Conservation (phyloP, 2,329 filamentous ascomycete species). For the Fusarium pilosicola region DNA sequence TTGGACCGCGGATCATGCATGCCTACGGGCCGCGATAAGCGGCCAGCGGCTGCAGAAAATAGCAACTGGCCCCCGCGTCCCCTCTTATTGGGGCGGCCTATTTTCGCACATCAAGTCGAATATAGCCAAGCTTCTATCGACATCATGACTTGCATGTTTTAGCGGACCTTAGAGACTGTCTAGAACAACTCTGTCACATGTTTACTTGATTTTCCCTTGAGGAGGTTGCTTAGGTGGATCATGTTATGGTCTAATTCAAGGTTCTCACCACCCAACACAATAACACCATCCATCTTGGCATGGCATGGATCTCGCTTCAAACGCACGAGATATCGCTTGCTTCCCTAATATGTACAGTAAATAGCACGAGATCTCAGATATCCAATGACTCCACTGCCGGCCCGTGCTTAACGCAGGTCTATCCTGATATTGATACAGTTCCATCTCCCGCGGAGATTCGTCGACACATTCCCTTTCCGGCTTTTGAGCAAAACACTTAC, state of each 20-base stretch:
- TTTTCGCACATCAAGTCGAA: constrained; percentile 1
- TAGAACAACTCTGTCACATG: constrained; percentile 8
- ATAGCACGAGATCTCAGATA: constrained; percentile 7
- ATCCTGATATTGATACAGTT: constrained; percentile 29
- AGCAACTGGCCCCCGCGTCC: constrained; percentile 34
- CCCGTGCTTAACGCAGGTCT: not conserved
- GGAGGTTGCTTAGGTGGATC: constrained; percentile 27
- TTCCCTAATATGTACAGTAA: constrained; percentile 1
- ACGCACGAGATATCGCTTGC: constrained; percentile 10
- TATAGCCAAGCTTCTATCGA: constrained; percentile 9
- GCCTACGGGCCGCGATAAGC: constrained; percentile 35
- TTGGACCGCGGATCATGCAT: constrained; percentile 32
- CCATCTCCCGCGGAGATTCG: constrained; percentile 11
- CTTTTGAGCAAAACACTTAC: constrained; percentile 23
- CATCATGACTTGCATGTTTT: constrained; percentile 37
- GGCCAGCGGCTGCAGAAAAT: constrained; percentile 45
- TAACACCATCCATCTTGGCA: constrained; percentile 18
- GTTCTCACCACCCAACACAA: constrained; percentile 6
- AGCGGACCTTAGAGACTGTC: constrained; percentile 12
- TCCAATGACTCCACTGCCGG: constrained; percentile 22
- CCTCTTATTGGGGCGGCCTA: constrained; percentile 15
- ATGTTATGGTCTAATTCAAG: constrained; percentile 20
- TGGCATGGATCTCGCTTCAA: constrained; percentile 15
- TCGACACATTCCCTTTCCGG: constrained; percentile 13
- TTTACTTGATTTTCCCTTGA: not conserved